Evolutionary conservation across 805 yeast genomes (phyloP).

Genomic region (Ogataea chonburiensis): DNA sequence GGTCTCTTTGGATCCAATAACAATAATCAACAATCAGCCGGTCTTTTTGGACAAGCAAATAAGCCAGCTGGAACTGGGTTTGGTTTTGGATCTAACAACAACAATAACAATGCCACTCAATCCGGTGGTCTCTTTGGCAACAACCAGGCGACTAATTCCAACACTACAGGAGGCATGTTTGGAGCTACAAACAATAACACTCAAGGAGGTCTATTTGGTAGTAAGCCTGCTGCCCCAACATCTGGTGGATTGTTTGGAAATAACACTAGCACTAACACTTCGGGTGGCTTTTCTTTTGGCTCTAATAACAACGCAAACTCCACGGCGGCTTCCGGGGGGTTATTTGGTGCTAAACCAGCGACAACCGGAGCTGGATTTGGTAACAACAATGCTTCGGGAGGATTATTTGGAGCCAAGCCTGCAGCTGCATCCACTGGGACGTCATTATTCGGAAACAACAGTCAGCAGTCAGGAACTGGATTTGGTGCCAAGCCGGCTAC

Average conservation of each 20-base stretch:
- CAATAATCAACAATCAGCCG: constrained; percentile 30
- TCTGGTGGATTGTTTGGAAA: constrained; percentile 21
- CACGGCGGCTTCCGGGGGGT: constrained; percentile 32
- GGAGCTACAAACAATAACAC: constrained; percentile 26
- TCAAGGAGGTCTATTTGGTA: constrained; percentile 11
- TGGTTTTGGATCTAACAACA: no score
- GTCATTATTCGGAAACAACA: constrained; percentile 14
- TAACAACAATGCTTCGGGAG: constrained; percentile 23
- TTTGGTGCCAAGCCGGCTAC: constrained; percentile 26
- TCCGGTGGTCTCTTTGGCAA: no score
- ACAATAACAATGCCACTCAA: no score
- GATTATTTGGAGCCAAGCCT: constrained; percentile 29
- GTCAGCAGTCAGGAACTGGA: constrained; percentile 27
- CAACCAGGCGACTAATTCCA: no score
- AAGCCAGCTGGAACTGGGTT: no score
- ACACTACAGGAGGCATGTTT: constrained; percentile 20
- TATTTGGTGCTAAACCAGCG: constrained; percentile 35
- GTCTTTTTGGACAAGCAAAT: constrained; percentile 39
- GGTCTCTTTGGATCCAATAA: constrained; percentile 25
- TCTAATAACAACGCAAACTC: constrained; percentile 17
- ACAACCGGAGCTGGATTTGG: constrained; percentile 15
- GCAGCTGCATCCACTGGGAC: constrained; percentile 12
- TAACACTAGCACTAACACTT: constrained; percentile 24
- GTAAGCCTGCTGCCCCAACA: constrained; percentile 14
- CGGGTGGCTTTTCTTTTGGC: constrained; percentile 31